A percentile compares a stretch with the other conserved stretches of the same genome.
phyloP scores from a whole-genome alignment of 1,284 basidiomycete species.

The Sporisorium sorghi region DNA sequence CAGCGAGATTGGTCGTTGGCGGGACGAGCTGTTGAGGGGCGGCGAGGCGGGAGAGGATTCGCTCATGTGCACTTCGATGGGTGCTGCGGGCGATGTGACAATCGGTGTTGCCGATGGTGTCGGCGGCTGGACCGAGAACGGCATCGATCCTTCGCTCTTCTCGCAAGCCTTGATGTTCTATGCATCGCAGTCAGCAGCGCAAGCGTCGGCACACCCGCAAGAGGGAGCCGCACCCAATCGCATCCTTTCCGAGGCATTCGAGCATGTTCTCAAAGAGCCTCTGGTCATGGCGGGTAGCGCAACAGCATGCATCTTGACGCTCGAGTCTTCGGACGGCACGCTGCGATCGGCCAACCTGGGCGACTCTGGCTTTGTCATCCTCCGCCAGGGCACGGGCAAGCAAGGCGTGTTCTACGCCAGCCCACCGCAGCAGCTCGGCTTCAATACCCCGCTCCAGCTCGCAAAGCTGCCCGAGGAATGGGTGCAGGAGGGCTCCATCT shows the following conservation, averaged over 20 bases:
- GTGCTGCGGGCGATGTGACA: conserved; percentile 76
- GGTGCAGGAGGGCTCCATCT: conserved; percentile 53
- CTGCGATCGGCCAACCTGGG: conserved; percentile 88
- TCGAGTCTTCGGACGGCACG: conserved; percentile 80
- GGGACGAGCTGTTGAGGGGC: conserved; percentile 74
- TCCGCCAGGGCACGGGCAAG: conserved; percentile 70
- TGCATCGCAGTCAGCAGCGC: conserved; percentile 73
- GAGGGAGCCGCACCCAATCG: conserved; percentile 67
- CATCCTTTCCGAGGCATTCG: conserved; percentile 80
- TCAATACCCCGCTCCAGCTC: conserved; percentile 68
- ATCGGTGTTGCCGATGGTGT: conserved; percentile 80
- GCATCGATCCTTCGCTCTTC: conserved; percentile 84
- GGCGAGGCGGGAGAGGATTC: conserved; percentile 71
- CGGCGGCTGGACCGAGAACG: conserved; percentile 79
- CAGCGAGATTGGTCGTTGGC: conserved; percentile 79
- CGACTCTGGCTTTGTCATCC: conserved; percentile 84
- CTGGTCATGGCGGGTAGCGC: conserved; percentile 83
- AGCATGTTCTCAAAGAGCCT: conserved; percentile 78
- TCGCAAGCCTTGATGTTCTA: conserved; percentile 79
- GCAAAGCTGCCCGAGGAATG: conserved; percentile 61
- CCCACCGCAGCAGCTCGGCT: conserved; percentile 62
- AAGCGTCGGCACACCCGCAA: conserved; percentile 17
- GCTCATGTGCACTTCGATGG: conserved; percentile 75
- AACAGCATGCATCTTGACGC: conserved; percentile 82
- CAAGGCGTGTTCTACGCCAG: conserved; percentile 60